Evolutionary conservation across 148 eudicot genomes (phyloP), one percentile per base, ranked within the genome.

Genomic region (Rhododendron ferrugineum): DNA sequence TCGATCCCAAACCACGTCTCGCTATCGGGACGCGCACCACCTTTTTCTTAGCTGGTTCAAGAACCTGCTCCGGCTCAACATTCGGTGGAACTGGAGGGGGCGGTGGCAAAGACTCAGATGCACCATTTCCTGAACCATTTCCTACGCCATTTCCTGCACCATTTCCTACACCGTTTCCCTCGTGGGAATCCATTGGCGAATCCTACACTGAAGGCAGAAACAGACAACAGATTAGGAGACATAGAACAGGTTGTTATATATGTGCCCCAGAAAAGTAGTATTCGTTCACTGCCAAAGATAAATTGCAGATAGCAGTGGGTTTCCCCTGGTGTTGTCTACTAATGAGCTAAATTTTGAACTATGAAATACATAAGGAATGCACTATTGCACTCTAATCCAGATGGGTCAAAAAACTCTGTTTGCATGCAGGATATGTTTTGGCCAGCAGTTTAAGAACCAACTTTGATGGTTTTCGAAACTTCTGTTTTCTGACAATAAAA

Each of bases 1-100:
- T 95, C 15, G 91, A 89, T 32, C 93, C 99, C 22, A 90, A 83
- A 40, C 98, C 97, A 1, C 90, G 91, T 80, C 99, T 90, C 0
- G 94, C 94, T 47, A 96, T 92, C 1, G 99, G 97, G 47, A 90
- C 83, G 2, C 98, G 92, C 66, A 49, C 3, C 64, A 87, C 75
- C 91, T 93, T 96, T 79, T 91, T 91, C 90, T 90, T 89, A 0
- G 88, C 90, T 3, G 89, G 88, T 79, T 78, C 88, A n/a, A 50
- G 18, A 58, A 74, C 73, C 37, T 70, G 49, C 8, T 91, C 95
- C 4, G 90, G 50, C 58, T 89, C 91, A 34, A 91, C 91, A 83
- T 94, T 89, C 13, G 89, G 86, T 26, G 98, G 94, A 76, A 95
- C 90, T 20, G 93, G 91, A 20, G 98, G 98, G 0, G 98, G 98